Conservation (phyloP, 2,329 filamentous ascomycete species). For the Thermothelomyces thermophilus region DNA sequence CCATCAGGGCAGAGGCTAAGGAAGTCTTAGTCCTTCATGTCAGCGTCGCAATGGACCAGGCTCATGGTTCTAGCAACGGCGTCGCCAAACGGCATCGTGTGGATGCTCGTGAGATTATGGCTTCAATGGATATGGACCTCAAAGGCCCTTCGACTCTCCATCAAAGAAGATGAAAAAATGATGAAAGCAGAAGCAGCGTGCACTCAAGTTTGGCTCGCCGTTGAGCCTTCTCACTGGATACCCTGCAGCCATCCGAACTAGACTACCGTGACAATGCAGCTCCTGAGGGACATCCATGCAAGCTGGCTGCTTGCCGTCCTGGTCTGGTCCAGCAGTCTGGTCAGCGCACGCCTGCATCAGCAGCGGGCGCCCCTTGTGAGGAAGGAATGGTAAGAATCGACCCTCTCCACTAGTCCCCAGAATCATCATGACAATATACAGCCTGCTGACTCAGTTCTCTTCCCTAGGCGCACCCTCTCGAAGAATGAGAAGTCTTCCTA, state of each 20-base stretch:
- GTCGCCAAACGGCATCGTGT: not conserved
- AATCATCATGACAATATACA: not conserved
- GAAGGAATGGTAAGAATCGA: conserved; percentile 16
- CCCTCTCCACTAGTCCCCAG: not conserved
- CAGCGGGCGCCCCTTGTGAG: conserved; percentile 9
- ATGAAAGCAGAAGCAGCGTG: not conserved
- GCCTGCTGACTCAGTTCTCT: too few relatives aligned
- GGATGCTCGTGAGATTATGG: not conserved
- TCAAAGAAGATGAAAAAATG: too few relatives aligned
- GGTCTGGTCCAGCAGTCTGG: not conserved
- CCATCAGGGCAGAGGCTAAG: not conserved
- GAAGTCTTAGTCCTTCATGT: not conserved
- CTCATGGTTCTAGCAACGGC: not conserved
- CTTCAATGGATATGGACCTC: not conserved
- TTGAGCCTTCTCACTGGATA: not conserved
- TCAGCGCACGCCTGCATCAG: not conserved
- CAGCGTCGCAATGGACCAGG: not conserved
- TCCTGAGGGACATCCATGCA: not conserved
- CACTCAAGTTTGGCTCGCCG: too few relatives aligned
- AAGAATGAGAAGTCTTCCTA: conserved; percentile 28
- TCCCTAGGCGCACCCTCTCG: conserved; percentile 27
- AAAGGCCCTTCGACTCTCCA: not conserved
- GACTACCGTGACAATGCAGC: conserved; percentile 1
- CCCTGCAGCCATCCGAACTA: not conserved
- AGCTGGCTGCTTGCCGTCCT: not conserved